Percentiles rank a stretch among this genome's conserved stretches.
phyloP scores from a whole-genome alignment of 2,329 filamentous ascomycete genomes.

The Fusarium sp. region DNA sequence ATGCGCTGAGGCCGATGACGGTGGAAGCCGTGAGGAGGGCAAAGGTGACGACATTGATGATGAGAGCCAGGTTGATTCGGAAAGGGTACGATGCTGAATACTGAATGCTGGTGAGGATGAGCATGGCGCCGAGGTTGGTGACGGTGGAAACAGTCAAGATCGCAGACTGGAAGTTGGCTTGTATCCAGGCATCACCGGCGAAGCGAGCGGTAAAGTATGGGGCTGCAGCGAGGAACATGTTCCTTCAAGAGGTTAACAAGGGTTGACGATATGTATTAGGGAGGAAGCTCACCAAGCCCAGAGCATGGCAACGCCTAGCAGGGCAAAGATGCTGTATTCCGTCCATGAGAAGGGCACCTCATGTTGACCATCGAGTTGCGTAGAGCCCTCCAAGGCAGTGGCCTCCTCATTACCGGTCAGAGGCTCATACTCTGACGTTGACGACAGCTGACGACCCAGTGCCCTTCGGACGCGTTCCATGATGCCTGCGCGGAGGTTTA shows the following conservation, averaged over 20 bases:
- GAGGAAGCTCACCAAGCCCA: constrained; percentile 83
- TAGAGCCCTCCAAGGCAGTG: constrained; percentile 43
- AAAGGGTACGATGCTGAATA: constrained; percentile 85
- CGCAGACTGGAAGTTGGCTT: constrained; percentile 86
- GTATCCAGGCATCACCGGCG: constrained; percentile 73
- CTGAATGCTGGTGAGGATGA: constrained; percentile 83
- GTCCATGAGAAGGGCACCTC: constrained; percentile 79
- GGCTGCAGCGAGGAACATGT: constrained; percentile 96
- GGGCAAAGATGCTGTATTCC: constrained; percentile 85
- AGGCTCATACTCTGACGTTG: constrained; percentile 50
- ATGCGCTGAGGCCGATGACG: constrained; percentile 69
- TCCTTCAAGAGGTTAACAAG: constrained; percentile 65
- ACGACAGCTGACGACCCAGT: constrained; percentile 37
- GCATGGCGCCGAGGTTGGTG: constrained; percentile 80
- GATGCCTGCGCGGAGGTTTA: constrained; percentile 4
- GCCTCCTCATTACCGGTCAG: constrained; percentile 47
- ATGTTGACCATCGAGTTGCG: constrained; percentile 49
- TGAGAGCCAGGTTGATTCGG: constrained; percentile 81
- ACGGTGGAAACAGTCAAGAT: constrained; percentile 88
- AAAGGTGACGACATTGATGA: constrained; percentile 83
- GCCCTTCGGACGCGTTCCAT: constrained; percentile 47
- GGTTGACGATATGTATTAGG: not conserved
- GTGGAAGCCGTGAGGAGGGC: constrained; percentile 84
- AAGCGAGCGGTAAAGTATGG: constrained; percentile 93
- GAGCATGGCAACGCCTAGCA: constrained; percentile 92